Evolutionary conservation across 768 basidiomycete genomes (phyloP).

Genomic region (Crucibulum laeve): DNA sequence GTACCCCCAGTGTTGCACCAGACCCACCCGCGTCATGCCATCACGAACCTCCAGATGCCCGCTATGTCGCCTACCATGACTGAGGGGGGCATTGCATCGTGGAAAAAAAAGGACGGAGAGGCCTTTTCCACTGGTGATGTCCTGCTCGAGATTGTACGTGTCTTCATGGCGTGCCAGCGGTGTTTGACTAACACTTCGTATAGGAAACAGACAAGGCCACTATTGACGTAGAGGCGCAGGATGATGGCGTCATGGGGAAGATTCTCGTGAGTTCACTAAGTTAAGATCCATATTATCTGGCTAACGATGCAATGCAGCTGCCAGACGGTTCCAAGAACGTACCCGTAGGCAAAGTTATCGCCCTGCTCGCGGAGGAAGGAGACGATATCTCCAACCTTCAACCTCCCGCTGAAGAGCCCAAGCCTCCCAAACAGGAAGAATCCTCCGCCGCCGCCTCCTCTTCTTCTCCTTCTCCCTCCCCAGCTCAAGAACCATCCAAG

Average conservation of each 20-base stretch:
- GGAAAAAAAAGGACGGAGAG: constrained; percentile 89
- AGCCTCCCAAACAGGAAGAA: constrained; percentile 18
- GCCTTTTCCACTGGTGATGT: constrained; percentile 79
- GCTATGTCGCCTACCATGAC: constrained; percentile 99
- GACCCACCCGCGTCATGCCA: constrained; percentile 34
- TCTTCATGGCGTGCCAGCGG: background rate
- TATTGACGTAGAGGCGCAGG: constrained; percentile 98
- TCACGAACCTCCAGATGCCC: constrained; percentile 84
- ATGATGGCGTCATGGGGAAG: constrained; percentile 92
- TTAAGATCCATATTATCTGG: background rate
- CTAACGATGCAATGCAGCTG: constrained; percentile 32
- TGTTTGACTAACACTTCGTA: constrained; percentile 1
- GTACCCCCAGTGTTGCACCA: constrained; percentile 10
- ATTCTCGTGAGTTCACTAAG: constrained; percentile 64
- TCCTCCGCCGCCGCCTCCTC: constrained; percentile 20
- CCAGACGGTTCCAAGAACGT: constrained; percentile 82
- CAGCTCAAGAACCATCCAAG: constrained; percentile 23
- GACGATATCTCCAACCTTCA: constrained; percentile 90
- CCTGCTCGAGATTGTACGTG: constrained; percentile 80
- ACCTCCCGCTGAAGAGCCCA: constrained; percentile 42
- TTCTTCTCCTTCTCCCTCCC: too few relatives aligned
- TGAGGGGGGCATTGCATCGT: constrained; percentile 85
- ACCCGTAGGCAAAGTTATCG: constrained; percentile 85
- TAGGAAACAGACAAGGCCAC: constrained; percentile 95
- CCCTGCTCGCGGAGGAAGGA: constrained; percentile 91